Percentiles rank a stretch among this genome's conserved stretches.
These are phyloP conservation scores for Glomus cerebriforme DNA, from an alignment of 192 early-diverging fungal genomes.

Conservation along the genomic window DNA sequence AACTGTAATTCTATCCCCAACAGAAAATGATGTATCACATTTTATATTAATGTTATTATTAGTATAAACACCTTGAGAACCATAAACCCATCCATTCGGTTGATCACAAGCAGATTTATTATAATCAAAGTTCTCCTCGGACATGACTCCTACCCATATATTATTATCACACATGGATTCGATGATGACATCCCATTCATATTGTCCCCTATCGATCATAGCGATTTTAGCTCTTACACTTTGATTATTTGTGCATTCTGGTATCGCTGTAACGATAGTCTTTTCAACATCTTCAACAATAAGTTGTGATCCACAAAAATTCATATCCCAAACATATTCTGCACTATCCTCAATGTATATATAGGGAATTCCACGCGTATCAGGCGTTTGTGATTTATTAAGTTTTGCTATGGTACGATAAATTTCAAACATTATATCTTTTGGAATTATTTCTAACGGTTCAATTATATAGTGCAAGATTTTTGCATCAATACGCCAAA, in stretches of 20 bases:
- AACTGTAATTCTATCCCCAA: slow-evolving; percentile 9
- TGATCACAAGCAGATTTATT: not conserved
- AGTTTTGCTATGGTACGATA: not conserved
- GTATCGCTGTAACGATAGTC: not conserved
- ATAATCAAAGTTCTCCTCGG: not conserved
- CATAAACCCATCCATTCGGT: not conserved
- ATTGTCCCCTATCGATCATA: not conserved
- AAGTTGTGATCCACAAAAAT: not conserved
- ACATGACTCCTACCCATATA: not conserved
- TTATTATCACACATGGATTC: not conserved
- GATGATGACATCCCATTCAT: slow-evolving; percentile 27
- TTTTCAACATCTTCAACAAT: not conserved
- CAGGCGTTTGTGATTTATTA: not conserved
- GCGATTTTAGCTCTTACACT: not conserved
- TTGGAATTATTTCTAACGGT: slow-evolving; percentile 8
- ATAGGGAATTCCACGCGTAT: too few relatives aligned
- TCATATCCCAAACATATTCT: not conserved
- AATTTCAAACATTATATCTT: not conserved
- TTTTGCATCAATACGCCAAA: not conserved
- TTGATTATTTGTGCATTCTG: not conserved
- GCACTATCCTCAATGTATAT: too few relatives aligned
- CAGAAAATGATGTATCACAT: not conserved
- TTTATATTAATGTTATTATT: not conserved
- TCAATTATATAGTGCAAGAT: not conserved
- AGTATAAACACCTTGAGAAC: not conserved